Percentiles rank a stretch among this genome's conserved stretches.
Evolutionary conservation across 2,329 filamentous ascomycete genomes (phyloP).

Genomic region (Teratosphaeria viscida): DNA sequence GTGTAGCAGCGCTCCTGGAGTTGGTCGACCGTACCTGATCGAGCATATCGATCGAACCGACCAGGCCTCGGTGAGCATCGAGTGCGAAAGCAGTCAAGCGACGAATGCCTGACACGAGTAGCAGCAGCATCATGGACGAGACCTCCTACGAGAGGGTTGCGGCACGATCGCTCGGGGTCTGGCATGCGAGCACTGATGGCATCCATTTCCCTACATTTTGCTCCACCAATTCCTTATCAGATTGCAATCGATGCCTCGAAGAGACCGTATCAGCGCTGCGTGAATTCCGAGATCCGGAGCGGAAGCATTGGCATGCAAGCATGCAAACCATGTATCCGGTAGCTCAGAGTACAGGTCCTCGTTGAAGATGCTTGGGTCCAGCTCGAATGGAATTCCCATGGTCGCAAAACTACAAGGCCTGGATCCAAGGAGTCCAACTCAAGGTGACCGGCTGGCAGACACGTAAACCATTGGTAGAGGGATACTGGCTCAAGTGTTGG

Average conservation of each 20-base stretch:
- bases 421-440: neutral
- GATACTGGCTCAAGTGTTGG: neutral
- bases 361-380: slow-evolving; percentile 33
- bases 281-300: slow-evolving; percentile 13
- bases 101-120: too few species aligned
- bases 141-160: too few species aligned
- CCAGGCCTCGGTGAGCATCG: too few species aligned
- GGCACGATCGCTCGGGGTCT: too few species aligned
- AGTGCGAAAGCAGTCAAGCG: too few species aligned
- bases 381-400: neutral
- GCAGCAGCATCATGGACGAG: too few species aligned
- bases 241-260: too few species aligned
- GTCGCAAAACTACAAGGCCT: neutral
- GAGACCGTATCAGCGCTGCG: slow-evolving; percentile 29
- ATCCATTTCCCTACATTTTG: slow-evolving; percentile 11
- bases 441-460: neutral
- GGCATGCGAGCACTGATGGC: too few species aligned
- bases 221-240: slow-evolving; percentile 11
- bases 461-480: neutral
- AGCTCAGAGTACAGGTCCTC: slow-evolving; percentile 27
- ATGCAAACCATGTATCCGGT: slow-evolving; percentile 30
- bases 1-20: too few species aligned
- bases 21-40: too few species aligned
- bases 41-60: too few species aligned
- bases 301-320: slow-evolving; percentile 19